Percentiles rank a stretch among this genome's conserved stretches.
phyloP scores from a whole-genome alignment of 371 early-diverging fungal genomes.

The Globomyces sp. region DNA sequence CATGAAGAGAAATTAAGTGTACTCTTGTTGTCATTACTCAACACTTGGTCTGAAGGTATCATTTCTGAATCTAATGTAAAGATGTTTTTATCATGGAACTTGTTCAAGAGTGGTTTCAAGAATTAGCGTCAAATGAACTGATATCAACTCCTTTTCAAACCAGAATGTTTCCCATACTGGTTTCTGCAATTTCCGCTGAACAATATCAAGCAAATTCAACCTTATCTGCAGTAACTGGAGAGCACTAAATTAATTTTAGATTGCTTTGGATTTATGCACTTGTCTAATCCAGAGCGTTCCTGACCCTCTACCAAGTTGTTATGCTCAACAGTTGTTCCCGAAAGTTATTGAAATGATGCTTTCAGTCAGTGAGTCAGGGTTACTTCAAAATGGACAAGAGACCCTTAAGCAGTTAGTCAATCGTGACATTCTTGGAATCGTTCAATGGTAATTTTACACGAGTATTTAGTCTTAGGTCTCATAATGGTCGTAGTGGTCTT shows the following conservation, averaged over 20 bases:
- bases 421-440: constrained; percentile 64
- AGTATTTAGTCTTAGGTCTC: constrained; percentile 11
- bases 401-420: constrained; percentile 44
- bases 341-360: constrained; percentile 70
- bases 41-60: neutral
- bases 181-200: constrained; percentile 52
- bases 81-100: constrained; percentile 69
- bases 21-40: constrained; percentile 55
- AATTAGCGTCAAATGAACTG: constrained; percentile 64
- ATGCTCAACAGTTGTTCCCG: constrained; percentile 77
- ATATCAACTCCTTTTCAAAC: constrained; percentile 63
- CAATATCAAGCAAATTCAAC: constrained; percentile 42
- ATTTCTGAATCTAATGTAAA: constrained; percentile 67
- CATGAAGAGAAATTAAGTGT: constrained; percentile 71
- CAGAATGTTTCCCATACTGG: constrained; percentile 70
- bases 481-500: constrained; percentile 65
- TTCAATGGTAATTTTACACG: constrained; percentile 48
- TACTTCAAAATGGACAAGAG: constrained; percentile 62
- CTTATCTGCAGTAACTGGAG: constrained; percentile 52
- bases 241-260: constrained; percentile 35
- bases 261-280: constrained; percentile 76
- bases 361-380: constrained; percentile 61
- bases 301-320: constrained; percentile 72
- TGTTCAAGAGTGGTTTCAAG: constrained; percentile 75
- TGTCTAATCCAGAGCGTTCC: constrained; percentile 64